phyloP scores from a whole-genome alignment of 306 rosid species.

The Argentina anserina region DNA sequence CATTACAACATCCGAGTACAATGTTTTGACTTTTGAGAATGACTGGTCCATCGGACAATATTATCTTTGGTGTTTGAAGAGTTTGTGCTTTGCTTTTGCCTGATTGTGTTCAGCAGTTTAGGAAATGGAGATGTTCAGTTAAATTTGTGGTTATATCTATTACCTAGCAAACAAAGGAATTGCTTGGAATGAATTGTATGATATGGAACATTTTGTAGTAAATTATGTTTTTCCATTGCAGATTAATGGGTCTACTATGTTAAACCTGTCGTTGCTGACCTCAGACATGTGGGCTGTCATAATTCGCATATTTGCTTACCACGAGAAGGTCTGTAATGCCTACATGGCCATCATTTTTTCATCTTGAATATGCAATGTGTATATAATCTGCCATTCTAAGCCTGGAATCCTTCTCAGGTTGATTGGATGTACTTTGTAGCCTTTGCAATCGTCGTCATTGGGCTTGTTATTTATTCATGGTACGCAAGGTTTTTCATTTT shows the following conservation, averaged over 20 bases:
- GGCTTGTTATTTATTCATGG: conserved; percentile 84
- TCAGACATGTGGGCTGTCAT: conserved; percentile 98
- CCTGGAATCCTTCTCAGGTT: conserved; percentile 45
- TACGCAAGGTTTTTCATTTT: conserved; percentile 29
- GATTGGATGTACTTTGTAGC: conserved; percentile 96
- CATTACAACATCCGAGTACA: background rate
- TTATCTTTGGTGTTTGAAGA: too few relatives aligned
- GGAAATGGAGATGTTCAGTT: too few relatives aligned
- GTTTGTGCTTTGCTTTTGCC: background rate
- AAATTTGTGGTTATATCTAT: background rate
- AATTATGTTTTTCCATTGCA: conserved; percentile 36
- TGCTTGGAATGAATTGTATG: background rate
- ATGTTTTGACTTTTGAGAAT: background rate
- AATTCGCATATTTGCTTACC: conserved; percentile 84
- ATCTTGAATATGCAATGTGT: background rate
- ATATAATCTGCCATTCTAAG: conserved; percentile 24
- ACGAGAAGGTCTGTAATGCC: conserved; percentile 66
- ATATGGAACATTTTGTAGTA: background rate
- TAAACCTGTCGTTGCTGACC: conserved; percentile 85
- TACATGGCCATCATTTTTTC: background rate
- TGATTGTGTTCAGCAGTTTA: background rate
- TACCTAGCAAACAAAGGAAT: background rate
- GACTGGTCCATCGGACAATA: background rate
- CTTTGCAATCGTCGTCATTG: conserved; percentile 63
- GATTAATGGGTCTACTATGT: conserved; percentile 87